Evolutionary conservation across 495 filamentous ascomycete species (phyloP), one percentile per base, ranked within the genome.

Genomic region (Cenococcum geophilum): DNA sequence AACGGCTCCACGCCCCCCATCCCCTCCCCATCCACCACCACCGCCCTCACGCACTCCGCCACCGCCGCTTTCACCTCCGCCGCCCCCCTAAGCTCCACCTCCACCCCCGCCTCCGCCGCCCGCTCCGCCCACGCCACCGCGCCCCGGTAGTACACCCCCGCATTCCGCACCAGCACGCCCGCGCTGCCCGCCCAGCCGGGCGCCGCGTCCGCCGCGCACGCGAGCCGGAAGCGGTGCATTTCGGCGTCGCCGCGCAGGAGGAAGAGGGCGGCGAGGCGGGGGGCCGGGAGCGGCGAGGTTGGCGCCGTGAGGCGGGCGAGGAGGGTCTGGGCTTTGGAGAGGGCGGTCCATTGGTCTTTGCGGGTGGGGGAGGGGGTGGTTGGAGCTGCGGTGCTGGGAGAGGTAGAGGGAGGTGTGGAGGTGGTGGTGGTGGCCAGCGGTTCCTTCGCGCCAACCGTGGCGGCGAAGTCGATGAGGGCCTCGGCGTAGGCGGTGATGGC

Each of bases 111-210:
- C 2, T 63, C 72, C 49, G 77, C 72, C 56, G 78, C 74, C 65
- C 73, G 69, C 37, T 74, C 69, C 50, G 76, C 74, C 25, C 83
- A 63, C 36, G 73, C 77, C 48, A 76, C 76, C 0, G 83, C 84
- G 27, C 84, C 84, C 43, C 82, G 76, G 65, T 86, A 89, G 62
- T 82, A 88, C 10, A 83, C 81, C 35, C 80, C 80, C 2, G 86
- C 83, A 64, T 89, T 89, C 40, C 77, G 77, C 21, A 86, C 60
- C 47, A 88, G 75, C 16, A 75, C 77, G 1, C 66, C 66, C 27
- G 71, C 74, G 58, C 80, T 78, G 56, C 80, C 78, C 55, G 74
- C 69, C 5, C 81, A 79, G 55, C 77, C 68, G 34, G 68, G 61
- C 57, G 78, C 73, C 51, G 76, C 74, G 69, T 73, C 74, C 1